Conservation (phyloP, 768 basidiomycete genomes). For the Phlebiopsis flavidoalba region DNA sequence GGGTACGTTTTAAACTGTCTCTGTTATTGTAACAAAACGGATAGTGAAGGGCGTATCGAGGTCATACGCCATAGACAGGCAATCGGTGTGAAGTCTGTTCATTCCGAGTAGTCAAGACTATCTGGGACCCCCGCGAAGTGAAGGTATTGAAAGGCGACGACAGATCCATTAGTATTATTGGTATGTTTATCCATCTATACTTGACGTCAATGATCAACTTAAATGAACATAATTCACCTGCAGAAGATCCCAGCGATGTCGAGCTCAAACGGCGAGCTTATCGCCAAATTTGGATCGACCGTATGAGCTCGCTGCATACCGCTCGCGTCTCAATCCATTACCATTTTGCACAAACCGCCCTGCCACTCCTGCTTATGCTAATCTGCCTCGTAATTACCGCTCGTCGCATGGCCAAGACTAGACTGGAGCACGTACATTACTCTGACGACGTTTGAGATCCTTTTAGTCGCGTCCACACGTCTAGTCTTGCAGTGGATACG, state of each 20-base stretch:
- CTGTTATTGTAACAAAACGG: not conserved
- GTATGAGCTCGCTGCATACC: not conserved
- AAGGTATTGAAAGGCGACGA: conserved; percentile 2
- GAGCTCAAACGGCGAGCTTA: not conserved
- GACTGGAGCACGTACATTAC: not conserved
- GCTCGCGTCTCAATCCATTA: not conserved
- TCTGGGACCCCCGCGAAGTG: not conserved
- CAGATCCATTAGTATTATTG: conserved; percentile 1
- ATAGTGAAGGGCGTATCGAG: not conserved
- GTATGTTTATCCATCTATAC: not conserved
- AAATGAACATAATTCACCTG: not conserved
- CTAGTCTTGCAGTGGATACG: not conserved
- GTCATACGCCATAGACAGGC: not conserved
- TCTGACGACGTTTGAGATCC: not conserved
- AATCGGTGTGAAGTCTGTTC: not conserved
- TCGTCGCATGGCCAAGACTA: not conserved
- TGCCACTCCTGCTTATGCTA: not conserved
- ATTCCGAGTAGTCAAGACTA: not conserved
- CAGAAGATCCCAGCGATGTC: not conserved
- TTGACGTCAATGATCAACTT: not conserved
- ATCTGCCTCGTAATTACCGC: not conserved
- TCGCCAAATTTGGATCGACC: not conserved
- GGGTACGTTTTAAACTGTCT: not conserved
- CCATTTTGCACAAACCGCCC: not conserved
- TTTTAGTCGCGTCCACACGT: not conserved